Conservation (phyloP, 2,329 filamentous ascomycete genomes). For the Cladophialophora chaetospira region DNA sequence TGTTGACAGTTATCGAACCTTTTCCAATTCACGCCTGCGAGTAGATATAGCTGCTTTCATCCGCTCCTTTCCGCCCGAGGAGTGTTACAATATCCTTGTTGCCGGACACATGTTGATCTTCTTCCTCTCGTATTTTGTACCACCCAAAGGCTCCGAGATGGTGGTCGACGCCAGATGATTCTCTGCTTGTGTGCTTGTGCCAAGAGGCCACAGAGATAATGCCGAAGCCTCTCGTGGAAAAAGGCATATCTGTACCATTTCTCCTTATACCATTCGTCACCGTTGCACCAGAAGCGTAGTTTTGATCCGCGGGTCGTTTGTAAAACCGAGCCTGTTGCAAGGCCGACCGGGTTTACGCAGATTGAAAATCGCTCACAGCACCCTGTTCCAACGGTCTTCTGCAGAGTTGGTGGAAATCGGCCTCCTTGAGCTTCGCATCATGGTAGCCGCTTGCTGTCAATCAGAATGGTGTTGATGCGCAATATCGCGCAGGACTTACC, state of each 20-base stretch:
- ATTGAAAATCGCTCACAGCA: constrained; percentile 59
- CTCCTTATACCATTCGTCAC: constrained; percentile 60
- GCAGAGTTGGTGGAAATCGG: constrained; percentile 63
- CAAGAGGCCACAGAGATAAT: constrained; percentile 63
- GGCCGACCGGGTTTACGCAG: too few species aligned
- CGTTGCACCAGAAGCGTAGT: constrained; percentile 72
- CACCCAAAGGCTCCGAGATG: constrained; percentile 65
- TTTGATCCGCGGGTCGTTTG: too few species aligned
- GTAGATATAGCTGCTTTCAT: constrained; percentile 56
- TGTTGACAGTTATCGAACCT: constrained; percentile 27
- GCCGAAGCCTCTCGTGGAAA: constrained; percentile 57
- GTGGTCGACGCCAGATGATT: constrained; percentile 62
- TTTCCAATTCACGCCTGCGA: constrained; percentile 51
- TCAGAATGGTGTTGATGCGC: not conserved
- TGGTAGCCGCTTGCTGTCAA: constrained; percentile 59
- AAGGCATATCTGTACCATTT: constrained; percentile 63
- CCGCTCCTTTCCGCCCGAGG: constrained; percentile 54
- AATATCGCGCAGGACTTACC: constrained; percentile 50
- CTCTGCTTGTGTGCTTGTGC: constrained; percentile 61
- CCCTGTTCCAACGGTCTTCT: constrained; percentile 71
- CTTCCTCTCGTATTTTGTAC: constrained; percentile 56
- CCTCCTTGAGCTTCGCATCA: constrained; percentile 60
- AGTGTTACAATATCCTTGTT: constrained; percentile 61
- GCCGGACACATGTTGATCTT: constrained; percentile 67
- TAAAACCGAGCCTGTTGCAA: too few species aligned